These are phyloP conservation scores for Coniella lustricola DNA, from an alignment of 2,329 filamentous ascomycete genomes.

Conservation along the genomic window DNA sequence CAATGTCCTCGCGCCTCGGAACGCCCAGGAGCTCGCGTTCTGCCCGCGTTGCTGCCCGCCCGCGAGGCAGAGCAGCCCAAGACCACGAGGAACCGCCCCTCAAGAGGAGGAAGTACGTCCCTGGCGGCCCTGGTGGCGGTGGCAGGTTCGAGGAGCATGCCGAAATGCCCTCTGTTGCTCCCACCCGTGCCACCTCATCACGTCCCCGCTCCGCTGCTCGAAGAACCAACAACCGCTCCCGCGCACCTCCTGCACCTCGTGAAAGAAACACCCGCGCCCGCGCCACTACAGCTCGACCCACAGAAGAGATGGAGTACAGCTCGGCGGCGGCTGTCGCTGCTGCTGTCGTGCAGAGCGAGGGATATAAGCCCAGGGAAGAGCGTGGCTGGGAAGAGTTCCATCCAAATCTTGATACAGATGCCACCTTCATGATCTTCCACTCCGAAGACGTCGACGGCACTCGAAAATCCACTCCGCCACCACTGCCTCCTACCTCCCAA, in stretches of 20 bases:
- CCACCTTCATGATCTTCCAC: conserved; percentile 67
- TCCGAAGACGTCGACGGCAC: conserved; percentile 81
- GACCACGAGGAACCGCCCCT: conserved; percentile 48
- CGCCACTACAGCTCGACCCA: conserved; percentile 42
- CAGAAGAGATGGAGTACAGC: conserved; percentile 65
- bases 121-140: conserved; percentile 79
- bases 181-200: conserved; percentile 40
- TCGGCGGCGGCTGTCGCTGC: conserved; percentile 86
- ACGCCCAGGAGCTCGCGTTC: conserved; percentile 16
- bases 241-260: conserved; percentile 44
- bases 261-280: conserved; percentile 52
- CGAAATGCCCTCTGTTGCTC: conserved; percentile 47
- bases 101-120: conserved; percentile 72
- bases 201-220: conserved; percentile 44
- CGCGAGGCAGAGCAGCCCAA: conserved; percentile 26
- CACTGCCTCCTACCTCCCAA: conserved; percentile 22
- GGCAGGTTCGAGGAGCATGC: conserved; percentile 68
- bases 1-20: conserved; percentile 13
- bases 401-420: conserved; percentile 85
- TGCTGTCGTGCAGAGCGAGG: conserved; percentile 82
- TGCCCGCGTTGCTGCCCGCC: conserved; percentile 35
- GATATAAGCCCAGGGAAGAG: conserved; percentile 95
- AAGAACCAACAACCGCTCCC: conserved; percentile 38
- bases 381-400: conserved; percentile 98
- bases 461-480: conserved; percentile 38